Conservation (phyloP, 2,329 filamentous ascomycete genomes). For the Cadophora malorum region DNA sequence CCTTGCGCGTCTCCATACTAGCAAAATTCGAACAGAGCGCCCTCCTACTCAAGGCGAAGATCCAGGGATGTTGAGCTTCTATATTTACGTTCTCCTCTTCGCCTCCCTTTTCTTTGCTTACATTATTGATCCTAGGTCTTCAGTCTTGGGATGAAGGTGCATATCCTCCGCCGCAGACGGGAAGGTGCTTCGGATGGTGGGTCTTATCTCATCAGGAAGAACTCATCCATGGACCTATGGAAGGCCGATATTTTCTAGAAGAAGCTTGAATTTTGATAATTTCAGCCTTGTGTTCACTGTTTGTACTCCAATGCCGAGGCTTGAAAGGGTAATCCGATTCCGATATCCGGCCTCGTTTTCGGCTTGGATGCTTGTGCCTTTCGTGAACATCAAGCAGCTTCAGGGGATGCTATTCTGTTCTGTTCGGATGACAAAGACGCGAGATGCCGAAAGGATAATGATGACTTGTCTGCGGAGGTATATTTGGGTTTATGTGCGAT, state of each 20-base stretch:
- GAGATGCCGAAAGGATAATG: no score
- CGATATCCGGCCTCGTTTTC: slow-evolving; percentile 1
- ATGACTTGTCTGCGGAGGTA: no score
- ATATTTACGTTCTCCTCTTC: not conserved
- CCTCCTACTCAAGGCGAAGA: not conserved
- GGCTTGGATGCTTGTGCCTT: slow-evolving; percentile 21
- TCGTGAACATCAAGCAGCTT: not conserved
- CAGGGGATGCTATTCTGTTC: not conserved
- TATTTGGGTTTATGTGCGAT: not conserved
- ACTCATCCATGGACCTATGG: not conserved
- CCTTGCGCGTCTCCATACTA: not conserved
- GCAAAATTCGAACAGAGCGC: not conserved
- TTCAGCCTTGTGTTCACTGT: not conserved
- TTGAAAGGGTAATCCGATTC: slow-evolving; percentile 4
- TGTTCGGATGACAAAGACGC: not conserved
- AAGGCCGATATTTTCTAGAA: slow-evolving; percentile 13
- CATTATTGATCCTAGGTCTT: slow-evolving; percentile 1
- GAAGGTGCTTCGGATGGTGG: not conserved
- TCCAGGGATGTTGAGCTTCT: not conserved
- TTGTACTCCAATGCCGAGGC: not conserved
- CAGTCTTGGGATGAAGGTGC: not conserved
- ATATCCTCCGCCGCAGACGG: slow-evolving; percentile 13
- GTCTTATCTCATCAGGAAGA: slow-evolving; percentile 5
- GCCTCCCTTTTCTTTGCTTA: not conserved
- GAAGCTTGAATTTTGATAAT: slow-evolving; percentile 15